Conservation (phyloP, 805 yeast genomes). For the Starmerella sirachaensis region DNA sequence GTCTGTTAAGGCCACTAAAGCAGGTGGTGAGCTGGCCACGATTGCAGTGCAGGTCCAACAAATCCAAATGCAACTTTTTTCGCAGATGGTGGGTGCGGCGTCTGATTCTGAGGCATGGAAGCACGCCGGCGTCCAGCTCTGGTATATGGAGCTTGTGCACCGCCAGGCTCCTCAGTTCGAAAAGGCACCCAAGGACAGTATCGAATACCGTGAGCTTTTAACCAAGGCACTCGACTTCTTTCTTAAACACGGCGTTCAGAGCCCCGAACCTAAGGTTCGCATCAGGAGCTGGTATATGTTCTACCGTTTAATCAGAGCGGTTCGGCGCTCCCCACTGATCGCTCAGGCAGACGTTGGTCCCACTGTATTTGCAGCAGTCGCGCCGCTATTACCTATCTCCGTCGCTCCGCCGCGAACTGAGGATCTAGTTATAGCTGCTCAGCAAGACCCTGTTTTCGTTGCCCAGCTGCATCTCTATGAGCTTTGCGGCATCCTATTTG, state of each 20-base stretch:
- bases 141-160: constrained; percentile 73
- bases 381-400: constrained; percentile 48
- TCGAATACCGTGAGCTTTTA: constrained; percentile 35
- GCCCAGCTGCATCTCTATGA: constrained; percentile 77
- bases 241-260: constrained; percentile 74
- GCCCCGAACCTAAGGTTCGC: constrained; percentile 58
- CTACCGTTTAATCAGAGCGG: constrained; percentile 64
- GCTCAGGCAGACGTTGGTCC: constrained; percentile 33
- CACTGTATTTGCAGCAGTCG: constrained; percentile 48
- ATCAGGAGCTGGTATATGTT: constrained; percentile 84
- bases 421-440: constrained; percentile 20
- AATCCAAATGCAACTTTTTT: constrained; percentile 32
- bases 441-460: constrained; percentile 48
- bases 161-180: constrained; percentile 57
- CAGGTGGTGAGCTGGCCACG: constrained; percentile 13
- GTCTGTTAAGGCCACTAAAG: constrained; percentile 12
- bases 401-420: constrained; percentile 37
- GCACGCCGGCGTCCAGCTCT: constrained; percentile 72
- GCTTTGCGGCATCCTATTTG: constrained; percentile 65
- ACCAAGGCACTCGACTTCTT: constrained; percentile 57
- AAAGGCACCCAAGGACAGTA: constrained; percentile 16
- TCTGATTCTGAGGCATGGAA: constrained; percentile 26
- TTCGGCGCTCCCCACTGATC: constrained; percentile 49
- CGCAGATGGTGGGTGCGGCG: constrained; percentile 16
- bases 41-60: constrained; percentile 8